These are phyloP conservation scores for Aphanomyces euteiches DNA, from an alignment of 352 stramenopile genomes.

Conservation along the genomic window DNA sequence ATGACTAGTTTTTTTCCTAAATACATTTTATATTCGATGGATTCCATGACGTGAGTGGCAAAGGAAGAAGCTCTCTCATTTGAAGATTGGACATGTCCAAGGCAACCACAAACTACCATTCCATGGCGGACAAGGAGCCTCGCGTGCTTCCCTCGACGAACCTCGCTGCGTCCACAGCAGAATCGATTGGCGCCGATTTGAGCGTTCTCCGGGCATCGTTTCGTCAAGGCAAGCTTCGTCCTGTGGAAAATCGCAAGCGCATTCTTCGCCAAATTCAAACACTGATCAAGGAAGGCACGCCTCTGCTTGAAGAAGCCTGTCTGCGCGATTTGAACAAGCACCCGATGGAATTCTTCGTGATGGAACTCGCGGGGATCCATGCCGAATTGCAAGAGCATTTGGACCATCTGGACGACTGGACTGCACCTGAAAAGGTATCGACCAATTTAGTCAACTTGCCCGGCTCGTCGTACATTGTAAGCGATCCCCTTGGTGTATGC, in stretches of 20 bases:
- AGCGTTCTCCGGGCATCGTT: neutral
- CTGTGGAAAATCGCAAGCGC: slow-evolving; percentile 38
- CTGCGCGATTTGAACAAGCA: slow-evolving; percentile 71
- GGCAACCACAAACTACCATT: neutral
- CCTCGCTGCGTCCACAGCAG: neutral
- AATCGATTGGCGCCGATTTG: neutral
- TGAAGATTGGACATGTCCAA: neutral
- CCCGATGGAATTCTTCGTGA: slow-evolving; percentile 55
- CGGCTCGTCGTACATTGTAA: slow-evolving; percentile 53
- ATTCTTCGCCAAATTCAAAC: slow-evolving; percentile 52
- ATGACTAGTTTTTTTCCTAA: too few species aligned
- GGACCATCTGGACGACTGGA: slow-evolving; percentile 62
- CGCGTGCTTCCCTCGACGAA: neutral
- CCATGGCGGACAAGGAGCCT: neutral
- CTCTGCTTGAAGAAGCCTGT: slow-evolving; percentile 47
- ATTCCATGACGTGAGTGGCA: too few species aligned
- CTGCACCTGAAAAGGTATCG: slow-evolving; percentile 45
- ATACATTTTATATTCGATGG: too few species aligned
- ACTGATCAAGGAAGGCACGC: slow-evolving; percentile 52
- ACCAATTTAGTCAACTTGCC: slow-evolving; percentile 63
- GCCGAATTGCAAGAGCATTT: slow-evolving; percentile 69
- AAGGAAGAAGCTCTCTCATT: neutral
- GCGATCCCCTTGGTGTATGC: slow-evolving; percentile 79
- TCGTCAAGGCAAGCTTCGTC: slow-evolving; percentile 10
- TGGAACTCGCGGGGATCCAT: slow-evolving; percentile 49